Evolutionary conservation across 371 early-diverging fungal species (phyloP), one percentile per base, ranked within the genome.

Genomic region (Saksenaea oblongispora): DNA sequence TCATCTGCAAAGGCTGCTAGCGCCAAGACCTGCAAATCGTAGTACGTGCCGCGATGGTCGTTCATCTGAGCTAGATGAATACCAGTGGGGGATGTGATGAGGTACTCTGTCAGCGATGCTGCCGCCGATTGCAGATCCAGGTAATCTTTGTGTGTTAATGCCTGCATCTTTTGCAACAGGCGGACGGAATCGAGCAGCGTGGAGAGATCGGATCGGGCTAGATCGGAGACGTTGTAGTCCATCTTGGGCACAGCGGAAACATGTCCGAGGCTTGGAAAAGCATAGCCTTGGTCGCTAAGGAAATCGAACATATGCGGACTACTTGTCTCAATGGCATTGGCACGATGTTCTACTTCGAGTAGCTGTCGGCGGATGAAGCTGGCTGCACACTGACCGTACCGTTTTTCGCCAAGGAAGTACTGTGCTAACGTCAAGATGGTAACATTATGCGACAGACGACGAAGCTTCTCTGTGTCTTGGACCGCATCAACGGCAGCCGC

Each of bases 1-100:
- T 88, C 89, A 36, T 88, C 84, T 34, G 86, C 83, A 57, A 88
- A 84, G 0, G 87, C 84, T 3, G 87, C 84, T 66, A 88, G 64
- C 0, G 89, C 76, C 0, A 80, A 79, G 15, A 87, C 84, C 61
- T 88, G 87, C 2, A 88, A 68, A 66, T 88, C 89, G 68, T 86
- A 86, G 34, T 87, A 67, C 3, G 85, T 83, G 1, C 87, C 84
- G 24, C 87, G 82, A 61, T 88, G 86, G 65, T 88, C 87, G 7
- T 85, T 80, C 70, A 84, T 75, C 44, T 85, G 84, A 28, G 86
- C 85, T 22, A 80, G 78, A 61, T 80, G 71, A 53, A 86, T 83
- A 8, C 87, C 87, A 15, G 86, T 83, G 1, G 87, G 85, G 0
- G 83, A 84, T 54, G 84, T 85, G 22, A 88, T 75, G 15, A 86